phyloP scores from a whole-genome alignment of 2,329 filamentous ascomycete species.

The Penicillium vulpinum region DNA sequence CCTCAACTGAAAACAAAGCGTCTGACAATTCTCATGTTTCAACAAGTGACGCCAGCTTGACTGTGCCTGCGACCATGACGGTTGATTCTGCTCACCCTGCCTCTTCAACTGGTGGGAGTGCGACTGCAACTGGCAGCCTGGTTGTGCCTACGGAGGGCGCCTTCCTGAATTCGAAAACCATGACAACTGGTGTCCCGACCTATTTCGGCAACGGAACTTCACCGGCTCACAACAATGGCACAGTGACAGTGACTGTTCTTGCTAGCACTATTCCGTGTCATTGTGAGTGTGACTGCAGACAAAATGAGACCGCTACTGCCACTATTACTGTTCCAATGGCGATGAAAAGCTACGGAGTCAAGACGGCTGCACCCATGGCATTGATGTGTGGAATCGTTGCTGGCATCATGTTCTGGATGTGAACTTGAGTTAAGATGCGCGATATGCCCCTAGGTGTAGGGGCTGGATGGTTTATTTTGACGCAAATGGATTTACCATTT shows the following conservation, averaged over 20 bases:
- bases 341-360: not conserved
- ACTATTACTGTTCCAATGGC: not conserved
- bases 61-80: not conserved
- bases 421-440: not conserved
- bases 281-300: slow-evolving; percentile 1
- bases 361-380: not conserved
- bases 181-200: not conserved
- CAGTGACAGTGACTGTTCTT: slow-evolving; percentile 1
- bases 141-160: not conserved
- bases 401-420: not conserved
- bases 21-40: not conserved
- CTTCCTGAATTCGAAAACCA: not conserved
- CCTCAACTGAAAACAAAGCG: not conserved
- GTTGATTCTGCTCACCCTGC: too few species aligned
- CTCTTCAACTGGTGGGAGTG: not conserved
- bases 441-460: not conserved
- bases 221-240: not conserved
- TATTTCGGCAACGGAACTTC: not conserved
- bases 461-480: not conserved
- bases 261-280: not conserved
- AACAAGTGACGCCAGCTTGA: not conserved
- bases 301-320: not conserved
- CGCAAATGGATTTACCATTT: not conserved
- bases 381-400: not conserved
- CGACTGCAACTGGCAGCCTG: not conserved